Evolutionary conservation across 805 yeast species (phyloP).

Genomic region (Trichomonascus vanleenenianus): DNA sequence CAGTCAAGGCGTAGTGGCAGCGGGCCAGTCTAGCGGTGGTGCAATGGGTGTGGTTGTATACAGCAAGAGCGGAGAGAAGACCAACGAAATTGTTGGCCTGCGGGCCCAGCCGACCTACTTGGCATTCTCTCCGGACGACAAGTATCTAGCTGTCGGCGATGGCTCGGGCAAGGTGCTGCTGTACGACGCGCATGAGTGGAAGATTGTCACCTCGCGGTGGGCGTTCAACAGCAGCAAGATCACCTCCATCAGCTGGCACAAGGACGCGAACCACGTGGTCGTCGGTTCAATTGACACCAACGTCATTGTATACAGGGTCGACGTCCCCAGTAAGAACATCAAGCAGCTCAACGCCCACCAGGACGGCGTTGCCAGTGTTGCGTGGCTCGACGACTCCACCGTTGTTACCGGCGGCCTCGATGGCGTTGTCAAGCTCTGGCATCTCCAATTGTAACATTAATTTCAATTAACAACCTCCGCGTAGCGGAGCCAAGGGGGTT

Average conservation of each 20-base stretch:
- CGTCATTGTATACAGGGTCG: slow-evolving; percentile 70
- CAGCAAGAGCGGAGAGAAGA: slow-evolving; percentile 20
- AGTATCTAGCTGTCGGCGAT: slow-evolving; percentile 77
- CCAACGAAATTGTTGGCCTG: slow-evolving; percentile 37
- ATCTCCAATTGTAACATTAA: background rate
- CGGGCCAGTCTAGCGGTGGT: too few relatives aligned
- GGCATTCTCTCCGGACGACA: slow-evolving; percentile 62
- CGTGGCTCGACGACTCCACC: slow-evolving; percentile 48
- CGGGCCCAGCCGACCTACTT: slow-evolving; percentile 58
- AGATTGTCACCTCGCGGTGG: slow-evolving; percentile 78
- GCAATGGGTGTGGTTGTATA: slow-evolving; percentile 30
- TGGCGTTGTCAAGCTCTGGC: slow-evolving; percentile 73
- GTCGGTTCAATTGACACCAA: slow-evolving; percentile 83
- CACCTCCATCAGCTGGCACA: slow-evolving; percentile 70
- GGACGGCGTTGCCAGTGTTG: slow-evolving; percentile 71
- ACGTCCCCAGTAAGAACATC: slow-evolving; percentile 67
- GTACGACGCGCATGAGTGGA: slow-evolving; percentile 46
- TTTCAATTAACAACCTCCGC: background rate
- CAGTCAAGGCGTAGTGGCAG: background rate
- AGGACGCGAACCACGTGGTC: slow-evolving; percentile 61
- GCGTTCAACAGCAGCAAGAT: slow-evolving; percentile 86
- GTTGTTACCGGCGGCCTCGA: slow-evolving; percentile 74
- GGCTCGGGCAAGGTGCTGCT: slow-evolving; percentile 77
- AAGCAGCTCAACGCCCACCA: slow-evolving; percentile 77
- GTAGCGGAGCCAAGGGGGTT: too few relatives aligned